Conservation (phyloP, 1,139 yeast species). For the Yamadazyma siamensis region DNA sequence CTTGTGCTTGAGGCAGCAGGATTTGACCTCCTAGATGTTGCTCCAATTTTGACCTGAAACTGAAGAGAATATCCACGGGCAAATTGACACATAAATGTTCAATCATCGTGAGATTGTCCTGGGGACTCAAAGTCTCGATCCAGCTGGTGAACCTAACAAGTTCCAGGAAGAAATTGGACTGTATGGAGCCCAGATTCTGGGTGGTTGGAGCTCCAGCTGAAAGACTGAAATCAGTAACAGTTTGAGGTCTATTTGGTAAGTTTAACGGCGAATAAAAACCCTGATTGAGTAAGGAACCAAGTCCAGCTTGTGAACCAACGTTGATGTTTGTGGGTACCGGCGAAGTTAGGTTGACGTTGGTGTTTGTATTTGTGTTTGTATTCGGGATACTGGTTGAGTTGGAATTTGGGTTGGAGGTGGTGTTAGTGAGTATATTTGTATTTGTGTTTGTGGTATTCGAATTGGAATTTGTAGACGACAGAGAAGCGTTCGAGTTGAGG, state of each 20-base stretch:
- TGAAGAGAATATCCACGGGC: slow-evolving; percentile 46
- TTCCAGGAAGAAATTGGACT: slow-evolving; percentile 33
- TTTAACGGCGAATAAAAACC: slow-evolving; percentile 21
- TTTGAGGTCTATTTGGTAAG: slow-evolving; percentile 42
- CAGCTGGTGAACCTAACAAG: slow-evolving; percentile 55
- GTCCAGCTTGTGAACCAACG: slow-evolving; percentile 18
- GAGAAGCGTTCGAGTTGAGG: neutral
- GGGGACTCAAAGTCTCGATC: slow-evolving; percentile 54
- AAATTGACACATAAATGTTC: slow-evolving; percentile 54
- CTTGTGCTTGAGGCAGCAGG: slow-evolving; percentile 1
- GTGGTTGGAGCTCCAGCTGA: slow-evolving; percentile 15
- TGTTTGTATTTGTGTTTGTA: neutral
- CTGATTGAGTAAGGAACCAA: slow-evolving; percentile 16
- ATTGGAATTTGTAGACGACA: neutral
- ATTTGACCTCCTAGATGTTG: slow-evolving; percentile 5
- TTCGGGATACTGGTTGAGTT: neutral
- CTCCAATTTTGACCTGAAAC: slow-evolving; percentile 41
- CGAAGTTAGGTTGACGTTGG: slow-evolving; percentile 1
- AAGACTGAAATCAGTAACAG: slow-evolving; percentile 40
- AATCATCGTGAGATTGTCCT: slow-evolving; percentile 56
- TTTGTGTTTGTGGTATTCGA: neutral
- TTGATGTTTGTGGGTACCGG: slow-evolving; percentile 14
- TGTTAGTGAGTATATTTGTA: too few species aligned
- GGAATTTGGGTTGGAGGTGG: slow-evolving; percentile 24
- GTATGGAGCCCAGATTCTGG: slow-evolving; percentile 2